Percentiles rank a stretch among this genome's conserved stretches.
Evolutionary conservation across 805 yeast genomes (phyloP).

Genomic region (Zygotorulaspora danielsina): DNA sequence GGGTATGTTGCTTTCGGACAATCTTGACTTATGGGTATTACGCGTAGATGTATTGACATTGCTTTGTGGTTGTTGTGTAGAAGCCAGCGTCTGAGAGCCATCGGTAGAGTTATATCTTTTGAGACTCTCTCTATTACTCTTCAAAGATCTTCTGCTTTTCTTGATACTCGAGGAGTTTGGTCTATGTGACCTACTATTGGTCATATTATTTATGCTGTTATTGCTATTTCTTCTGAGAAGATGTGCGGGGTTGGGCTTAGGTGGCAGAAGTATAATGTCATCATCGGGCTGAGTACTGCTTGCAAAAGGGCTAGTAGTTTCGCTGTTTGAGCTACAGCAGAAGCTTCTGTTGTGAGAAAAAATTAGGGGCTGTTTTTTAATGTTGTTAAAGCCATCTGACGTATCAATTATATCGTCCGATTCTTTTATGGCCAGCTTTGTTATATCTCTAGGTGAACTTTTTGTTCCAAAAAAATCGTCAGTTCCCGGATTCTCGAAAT

Average conservation of each 20-base stretch:
- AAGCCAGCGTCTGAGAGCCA: constrained; percentile 4
- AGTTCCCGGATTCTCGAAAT: constrained; percentile 1
- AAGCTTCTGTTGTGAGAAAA: background rate
- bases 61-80: constrained; percentile 2
- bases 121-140: constrained; percentile 30
- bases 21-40: constrained; percentile 42
- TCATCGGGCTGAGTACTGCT: constrained; percentile 1
- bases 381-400: background rate
- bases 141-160: constrained; percentile 12
- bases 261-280: constrained; percentile 10
- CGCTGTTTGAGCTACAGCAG: constrained; percentile 5
- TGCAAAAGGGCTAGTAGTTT: constrained; percentile 1
- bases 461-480: constrained; percentile 1
- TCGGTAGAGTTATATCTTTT: constrained; percentile 12
- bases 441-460: background rate
- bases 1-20: constrained; percentile 48
- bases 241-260: constrained; percentile 18
- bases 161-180: constrained; percentile 7
- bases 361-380: background rate
- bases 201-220: constrained; percentile 5
- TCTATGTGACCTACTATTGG: constrained; percentile 3
- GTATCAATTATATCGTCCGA: background rate
- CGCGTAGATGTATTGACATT: constrained; percentile 15
- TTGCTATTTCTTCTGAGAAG: constrained; percentile 15
- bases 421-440: background rate